Percentiles rank a stretch among this genome's conserved stretches.
These are phyloP conservation scores for Saussurea involucrata DNA, from an alignment of 129 eudicot genomes.

Conservation along the genomic window DNA sequence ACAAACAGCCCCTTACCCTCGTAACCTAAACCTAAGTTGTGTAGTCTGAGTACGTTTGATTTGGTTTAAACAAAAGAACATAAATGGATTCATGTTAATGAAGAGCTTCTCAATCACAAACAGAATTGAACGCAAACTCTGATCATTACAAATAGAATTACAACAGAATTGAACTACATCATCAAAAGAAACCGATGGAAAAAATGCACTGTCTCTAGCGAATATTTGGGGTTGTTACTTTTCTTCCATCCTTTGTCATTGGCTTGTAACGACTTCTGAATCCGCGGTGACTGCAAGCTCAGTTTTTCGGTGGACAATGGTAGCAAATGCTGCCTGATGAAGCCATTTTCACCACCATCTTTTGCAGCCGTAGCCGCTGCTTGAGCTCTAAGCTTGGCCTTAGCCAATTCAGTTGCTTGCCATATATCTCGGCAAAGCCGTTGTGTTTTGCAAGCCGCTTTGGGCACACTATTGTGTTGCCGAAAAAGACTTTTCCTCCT, in stretches of 20 bases:
- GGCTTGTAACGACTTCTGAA: slow-evolving; percentile 61
- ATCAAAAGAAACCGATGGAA: too few relatives aligned
- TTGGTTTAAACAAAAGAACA: too few relatives aligned
- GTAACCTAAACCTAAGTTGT: too few relatives aligned
- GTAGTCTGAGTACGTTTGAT: too few relatives aligned
- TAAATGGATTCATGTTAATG: too few relatives aligned
- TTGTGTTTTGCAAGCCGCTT: slow-evolving; percentile 49
- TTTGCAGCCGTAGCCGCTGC: slow-evolving; percentile 42
- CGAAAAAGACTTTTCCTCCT: slow-evolving; percentile 65
- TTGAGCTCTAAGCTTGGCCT: slow-evolving; percentile 84
- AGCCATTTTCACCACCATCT: slow-evolving; percentile 60
- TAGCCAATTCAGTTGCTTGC: slow-evolving; percentile 82
- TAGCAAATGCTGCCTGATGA: slow-evolving; percentile 71
- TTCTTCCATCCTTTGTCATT: slow-evolving; percentile 61
- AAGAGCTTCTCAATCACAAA: too few relatives aligned
- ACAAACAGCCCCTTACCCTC: too few relatives aligned
- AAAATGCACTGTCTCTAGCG: slow-evolving; percentile 72
- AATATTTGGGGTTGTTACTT: slow-evolving; percentile 38
- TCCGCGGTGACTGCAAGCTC: slow-evolving; percentile 62
- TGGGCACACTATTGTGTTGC: slow-evolving; percentile 55
- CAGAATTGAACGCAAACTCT: too few relatives aligned
- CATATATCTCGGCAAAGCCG: slow-evolving; percentile 85
- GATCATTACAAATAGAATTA: too few relatives aligned
- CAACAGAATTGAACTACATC: too few relatives aligned
- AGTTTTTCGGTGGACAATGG: slow-evolving; percentile 66